Percentiles rank a stretch among this genome's conserved stretches.
Evolutionary conservation across 331 rosid genomes (phyloP).

Genomic region (Telfairia occidentalis): DNA sequence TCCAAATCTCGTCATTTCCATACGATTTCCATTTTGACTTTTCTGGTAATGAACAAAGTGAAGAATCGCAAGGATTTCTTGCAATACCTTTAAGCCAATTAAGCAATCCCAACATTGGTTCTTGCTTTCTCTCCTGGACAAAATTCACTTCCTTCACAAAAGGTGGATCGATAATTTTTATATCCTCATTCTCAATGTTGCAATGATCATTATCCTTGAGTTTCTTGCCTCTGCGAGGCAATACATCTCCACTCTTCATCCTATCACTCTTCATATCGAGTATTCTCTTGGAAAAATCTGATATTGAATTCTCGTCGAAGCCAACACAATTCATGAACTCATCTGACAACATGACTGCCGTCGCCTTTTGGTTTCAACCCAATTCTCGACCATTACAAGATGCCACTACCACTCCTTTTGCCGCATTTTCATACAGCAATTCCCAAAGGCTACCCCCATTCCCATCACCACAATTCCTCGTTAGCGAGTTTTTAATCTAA

Average conservation of each 20-base stretch:
- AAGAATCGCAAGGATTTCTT: slow-evolving; percentile 45
- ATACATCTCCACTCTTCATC: slow-evolving; percentile 17
- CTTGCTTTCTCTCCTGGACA: slow-evolving; percentile 35
- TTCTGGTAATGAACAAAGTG: slow-evolving; percentile 42
- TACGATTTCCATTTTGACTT: slow-evolving; percentile 47
- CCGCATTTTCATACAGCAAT: slow-evolving; percentile 10
- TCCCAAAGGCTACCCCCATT: slow-evolving; percentile 15
- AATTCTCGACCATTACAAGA: slow-evolving; percentile 7
- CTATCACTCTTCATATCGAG: slow-evolving; percentile 14
- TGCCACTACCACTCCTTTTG: neutral
- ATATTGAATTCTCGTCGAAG: neutral
- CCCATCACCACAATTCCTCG: no score
- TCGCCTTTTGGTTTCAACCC: slow-evolving; percentile 5
- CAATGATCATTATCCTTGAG: slow-evolving; percentile 10
- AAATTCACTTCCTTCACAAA: slow-evolving; percentile 18
- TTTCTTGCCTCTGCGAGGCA: slow-evolving; percentile 22
- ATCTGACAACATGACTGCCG: slow-evolving; percentile 12
- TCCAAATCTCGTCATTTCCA: slow-evolving; percentile 40
- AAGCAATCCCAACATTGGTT: slow-evolving; percentile 29
- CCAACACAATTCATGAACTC: slow-evolving; percentile 6
- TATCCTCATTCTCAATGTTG: slow-evolving; percentile 11
- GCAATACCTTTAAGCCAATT: slow-evolving; percentile 47
- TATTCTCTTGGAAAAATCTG: neutral
- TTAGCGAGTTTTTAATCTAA: no score
- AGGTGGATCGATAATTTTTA: slow-evolving; percentile 23